These are phyloP conservation scores for Cyberlindnera amylophila DNA, from an alignment of 805 yeast species.

Conservation along the genomic window DNA sequence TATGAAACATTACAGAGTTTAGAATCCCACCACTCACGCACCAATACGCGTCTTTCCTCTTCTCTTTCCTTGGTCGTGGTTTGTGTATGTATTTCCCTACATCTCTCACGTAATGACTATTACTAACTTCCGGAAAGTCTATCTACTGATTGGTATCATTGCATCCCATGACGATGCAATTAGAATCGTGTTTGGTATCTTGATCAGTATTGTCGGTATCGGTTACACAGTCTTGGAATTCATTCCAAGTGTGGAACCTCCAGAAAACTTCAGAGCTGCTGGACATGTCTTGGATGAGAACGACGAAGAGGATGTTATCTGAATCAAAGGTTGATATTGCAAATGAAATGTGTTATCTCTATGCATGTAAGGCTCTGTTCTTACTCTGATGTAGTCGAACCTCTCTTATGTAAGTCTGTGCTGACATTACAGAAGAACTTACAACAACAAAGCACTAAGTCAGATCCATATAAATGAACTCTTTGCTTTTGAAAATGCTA, in stretches of 20 bases:
- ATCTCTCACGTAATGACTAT: not conserved
- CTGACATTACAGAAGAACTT: too few species aligned
- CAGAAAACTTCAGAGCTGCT: slow-evolving; percentile 70
- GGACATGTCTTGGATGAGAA: slow-evolving; percentile 35
- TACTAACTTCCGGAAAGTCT: slow-evolving; percentile 32
- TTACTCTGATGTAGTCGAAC: too few species aligned
- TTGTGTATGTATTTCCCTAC: slow-evolving; percentile 39
- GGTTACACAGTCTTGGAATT: slow-evolving; percentile 62
- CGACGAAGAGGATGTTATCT: slow-evolving; percentile 34
- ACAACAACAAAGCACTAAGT: too few species aligned
- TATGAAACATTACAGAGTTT: slow-evolving; percentile 27
- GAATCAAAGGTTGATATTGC: not conserved
- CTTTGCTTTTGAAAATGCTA: too few species aligned
- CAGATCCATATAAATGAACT: too few species aligned
- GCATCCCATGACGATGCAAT: slow-evolving; percentile 50
- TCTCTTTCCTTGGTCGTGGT: slow-evolving; percentile 73
- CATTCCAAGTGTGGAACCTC: slow-evolving; percentile 71
- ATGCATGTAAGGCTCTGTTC: too few species aligned
- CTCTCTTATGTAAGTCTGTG: too few species aligned
- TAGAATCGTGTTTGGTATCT: slow-evolving; percentile 52
- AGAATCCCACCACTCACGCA: slow-evolving; percentile 55
- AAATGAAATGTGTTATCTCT: not conserved
- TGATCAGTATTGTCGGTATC: slow-evolving; percentile 59
- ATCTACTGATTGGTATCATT: slow-evolving; percentile 46
- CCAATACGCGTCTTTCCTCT: slow-evolving; percentile 57